Percentiles rank a stretch among this genome's conserved stretches.
These are phyloP conservation scores for Arctium minus DNA, from an alignment of 129 eudicot species.

Conservation along the genomic window DNA sequence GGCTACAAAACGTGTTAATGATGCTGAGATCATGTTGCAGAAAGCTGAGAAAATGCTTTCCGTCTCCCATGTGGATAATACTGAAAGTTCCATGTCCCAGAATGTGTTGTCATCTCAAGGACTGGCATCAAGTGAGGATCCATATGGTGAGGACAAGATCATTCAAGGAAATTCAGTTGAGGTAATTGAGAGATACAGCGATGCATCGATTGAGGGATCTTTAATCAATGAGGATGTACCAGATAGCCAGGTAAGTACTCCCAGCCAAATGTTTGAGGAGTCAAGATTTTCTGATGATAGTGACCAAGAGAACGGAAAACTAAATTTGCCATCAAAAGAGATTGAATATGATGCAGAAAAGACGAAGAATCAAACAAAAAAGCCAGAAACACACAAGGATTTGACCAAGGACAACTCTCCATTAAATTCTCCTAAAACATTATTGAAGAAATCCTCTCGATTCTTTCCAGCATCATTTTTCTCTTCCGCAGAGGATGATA, in stretches of 20 bases:
- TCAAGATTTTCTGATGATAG: conserved; percentile 38
- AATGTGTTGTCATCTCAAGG: conserved; percentile 33
- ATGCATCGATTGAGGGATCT: conserved; percentile 39
- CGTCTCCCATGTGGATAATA: conserved; percentile 33
- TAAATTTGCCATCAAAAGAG: conserved; percentile 32
- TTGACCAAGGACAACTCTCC: conserved; percentile 58
- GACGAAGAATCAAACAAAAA: conserved; percentile 56
- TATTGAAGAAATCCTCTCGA: conserved; percentile 87
- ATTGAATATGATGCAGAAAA: conserved; percentile 65
- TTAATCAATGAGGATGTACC: conserved; percentile 29
- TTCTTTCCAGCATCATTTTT: conserved; percentile 97
- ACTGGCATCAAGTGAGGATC: conserved; percentile 34
- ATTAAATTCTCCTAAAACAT: conserved; percentile 66
- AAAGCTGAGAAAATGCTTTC: conserved; percentile 67
- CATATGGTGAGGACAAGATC: conserved; percentile 31
- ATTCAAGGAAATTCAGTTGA: conserved; percentile 37
- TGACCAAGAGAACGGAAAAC: conserved; percentile 56
- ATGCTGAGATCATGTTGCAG: conserved; percentile 76
- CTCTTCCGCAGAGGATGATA: conserved; percentile 75
- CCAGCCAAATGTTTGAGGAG: conserved; percentile 36
- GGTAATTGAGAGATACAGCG: conserved; percentile 30
- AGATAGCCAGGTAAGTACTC: conserved; percentile 28
- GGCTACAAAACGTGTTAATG: conserved; percentile 88
- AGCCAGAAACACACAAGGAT: conserved; percentile 66
- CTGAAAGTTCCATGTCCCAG: conserved; percentile 42